Percentiles rank a stretch among this genome's conserved stretches.
Evolutionary conservation across 129 eudicot genomes (phyloP).

Genomic region (Ambrosia trifida): DNA sequence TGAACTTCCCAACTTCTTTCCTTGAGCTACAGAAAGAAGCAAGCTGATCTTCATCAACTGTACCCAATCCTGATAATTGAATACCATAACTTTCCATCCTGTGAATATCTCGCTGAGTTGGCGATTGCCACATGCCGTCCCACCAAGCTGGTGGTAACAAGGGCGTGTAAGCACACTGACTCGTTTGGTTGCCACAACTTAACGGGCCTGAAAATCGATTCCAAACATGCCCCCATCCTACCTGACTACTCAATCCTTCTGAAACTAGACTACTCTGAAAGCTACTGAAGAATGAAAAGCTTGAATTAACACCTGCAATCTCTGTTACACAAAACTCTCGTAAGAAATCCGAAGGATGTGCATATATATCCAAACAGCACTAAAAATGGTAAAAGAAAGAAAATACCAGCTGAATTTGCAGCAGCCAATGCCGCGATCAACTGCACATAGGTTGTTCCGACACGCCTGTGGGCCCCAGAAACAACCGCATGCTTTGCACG

Average conservation of each 20-base stretch:
- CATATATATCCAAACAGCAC: not conserved
- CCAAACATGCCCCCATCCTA: constrained; percentile 97
- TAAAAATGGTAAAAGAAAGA: not conserved
- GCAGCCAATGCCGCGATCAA: constrained; percentile 90
- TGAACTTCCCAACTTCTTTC: constrained; percentile 31
- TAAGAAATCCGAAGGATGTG: not conserved
- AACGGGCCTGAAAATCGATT: constrained; percentile 80
- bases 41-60: constrained; percentile 53
- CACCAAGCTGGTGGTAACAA: constrained; percentile 90
- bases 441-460: constrained; percentile 90
- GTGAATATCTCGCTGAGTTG: constrained; percentile 58
- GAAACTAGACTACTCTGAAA: constrained; percentile 62
- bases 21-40: constrained; percentile 47
- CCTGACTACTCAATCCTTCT: constrained; percentile 66
- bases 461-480: constrained; percentile 92
- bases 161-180: constrained; percentile 81
- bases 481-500: constrained; percentile 72
- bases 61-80: constrained; percentile 69
- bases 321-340: constrained; percentile 39
- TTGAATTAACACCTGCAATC: constrained; percentile 41
- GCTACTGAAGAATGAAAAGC: constrained; percentile 75
- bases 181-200: constrained; percentile 70
- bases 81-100: constrained; percentile 69
- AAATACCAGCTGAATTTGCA: constrained; percentile 63
- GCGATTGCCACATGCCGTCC: constrained; percentile 96